These are phyloP conservation scores for Solanum acaule DNA, from an alignment of 257 asterid genomes.

Conservation along the genomic window DNA sequence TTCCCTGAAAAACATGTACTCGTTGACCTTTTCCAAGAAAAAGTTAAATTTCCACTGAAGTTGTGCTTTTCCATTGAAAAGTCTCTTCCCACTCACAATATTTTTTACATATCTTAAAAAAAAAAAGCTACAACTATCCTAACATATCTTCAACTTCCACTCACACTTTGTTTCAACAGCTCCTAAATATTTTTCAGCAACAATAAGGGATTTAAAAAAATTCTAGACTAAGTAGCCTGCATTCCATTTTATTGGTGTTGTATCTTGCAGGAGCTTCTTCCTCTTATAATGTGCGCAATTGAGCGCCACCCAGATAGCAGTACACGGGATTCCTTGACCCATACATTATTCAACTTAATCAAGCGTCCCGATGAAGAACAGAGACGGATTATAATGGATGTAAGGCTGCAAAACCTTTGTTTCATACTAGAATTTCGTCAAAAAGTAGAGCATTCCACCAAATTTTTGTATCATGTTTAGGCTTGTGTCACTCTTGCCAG, in stretches of 20 bases:
- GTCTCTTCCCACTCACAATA: background rate
- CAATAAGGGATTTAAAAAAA: background rate
- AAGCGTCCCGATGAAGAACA: slow-evolving; percentile 99
- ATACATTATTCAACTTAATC: slow-evolving; percentile 92
- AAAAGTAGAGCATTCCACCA: slow-evolving; percentile 5
- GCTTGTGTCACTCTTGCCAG: slow-evolving; percentile 95
- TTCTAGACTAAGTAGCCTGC: background rate
- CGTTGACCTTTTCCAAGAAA: background rate
- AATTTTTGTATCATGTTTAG: slow-evolving; percentile 28
- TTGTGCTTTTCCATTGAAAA: background rate
- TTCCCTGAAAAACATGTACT: background rate
- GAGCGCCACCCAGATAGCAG: slow-evolving; percentile 92
- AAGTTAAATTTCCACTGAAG: background rate
- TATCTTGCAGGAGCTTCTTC: slow-evolving; percentile 81
- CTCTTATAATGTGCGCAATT: slow-evolving; percentile 95
- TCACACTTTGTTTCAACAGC: background rate
- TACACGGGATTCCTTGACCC: slow-evolving; percentile 95
- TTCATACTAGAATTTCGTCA: background rate
- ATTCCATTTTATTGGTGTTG: background rate
- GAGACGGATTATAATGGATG: slow-evolving; percentile 93
- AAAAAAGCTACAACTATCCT: background rate
- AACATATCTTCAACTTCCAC: background rate
- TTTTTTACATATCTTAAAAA: background rate
- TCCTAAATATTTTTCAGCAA: background rate
- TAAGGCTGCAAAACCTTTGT: slow-evolving; percentile 31